Percentiles rank a stretch among this genome's conserved stretches.
phyloP scores from a whole-genome alignment of 805 yeast genomes.

The Metschnikowia proteae region DNA sequence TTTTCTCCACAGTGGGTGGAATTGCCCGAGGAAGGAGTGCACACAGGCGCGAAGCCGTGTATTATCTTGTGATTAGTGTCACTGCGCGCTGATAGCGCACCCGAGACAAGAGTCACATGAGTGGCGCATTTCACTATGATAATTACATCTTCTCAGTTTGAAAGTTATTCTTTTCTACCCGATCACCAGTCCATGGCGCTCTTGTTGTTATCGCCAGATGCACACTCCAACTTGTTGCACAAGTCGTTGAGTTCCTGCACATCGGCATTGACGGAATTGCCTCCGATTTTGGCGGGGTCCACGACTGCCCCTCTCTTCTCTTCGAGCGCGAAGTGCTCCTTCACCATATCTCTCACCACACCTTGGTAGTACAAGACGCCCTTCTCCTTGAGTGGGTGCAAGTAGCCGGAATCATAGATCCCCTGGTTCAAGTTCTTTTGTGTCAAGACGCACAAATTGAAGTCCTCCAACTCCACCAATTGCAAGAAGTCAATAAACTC shows the following conservation, averaged over 20 bases:
- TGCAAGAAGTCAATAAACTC: constrained; percentile 63
- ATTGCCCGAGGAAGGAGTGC: constrained; percentile 6
- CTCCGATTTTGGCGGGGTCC: constrained; percentile 50
- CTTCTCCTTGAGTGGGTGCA: constrained; percentile 56
- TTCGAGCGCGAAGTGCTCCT: constrained; percentile 48
- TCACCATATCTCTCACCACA: constrained; percentile 55
- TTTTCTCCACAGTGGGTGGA: constrained; percentile 4
- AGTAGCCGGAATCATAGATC: constrained; percentile 53
- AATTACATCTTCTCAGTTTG: no score
- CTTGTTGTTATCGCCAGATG: constrained; percentile 10
- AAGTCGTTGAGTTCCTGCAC: constrained; percentile 47
- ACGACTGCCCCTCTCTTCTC: constrained; percentile 42
- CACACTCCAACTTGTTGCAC: constrained; percentile 50
- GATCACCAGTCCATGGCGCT: constrained; percentile 16
- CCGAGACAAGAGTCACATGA: background rate
- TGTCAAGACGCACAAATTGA: constrained; percentile 54
- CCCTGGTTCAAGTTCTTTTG: constrained; percentile 62
- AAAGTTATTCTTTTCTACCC: background rate
- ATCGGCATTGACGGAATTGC: constrained; percentile 37
- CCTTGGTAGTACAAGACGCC: constrained; percentile 59
- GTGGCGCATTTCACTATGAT: background rate
- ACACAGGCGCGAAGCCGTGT: constrained; percentile 1
- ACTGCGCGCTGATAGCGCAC: background rate
- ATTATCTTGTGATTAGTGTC: constrained; percentile 3
- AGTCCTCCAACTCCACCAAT: constrained; percentile 57